A percentile compares a stretch with the other conserved stretches of the same genome.
phyloP scores from a whole-genome alignment of 352 stramenopile genomes.

The Globisporangium orthogonon region DNA sequence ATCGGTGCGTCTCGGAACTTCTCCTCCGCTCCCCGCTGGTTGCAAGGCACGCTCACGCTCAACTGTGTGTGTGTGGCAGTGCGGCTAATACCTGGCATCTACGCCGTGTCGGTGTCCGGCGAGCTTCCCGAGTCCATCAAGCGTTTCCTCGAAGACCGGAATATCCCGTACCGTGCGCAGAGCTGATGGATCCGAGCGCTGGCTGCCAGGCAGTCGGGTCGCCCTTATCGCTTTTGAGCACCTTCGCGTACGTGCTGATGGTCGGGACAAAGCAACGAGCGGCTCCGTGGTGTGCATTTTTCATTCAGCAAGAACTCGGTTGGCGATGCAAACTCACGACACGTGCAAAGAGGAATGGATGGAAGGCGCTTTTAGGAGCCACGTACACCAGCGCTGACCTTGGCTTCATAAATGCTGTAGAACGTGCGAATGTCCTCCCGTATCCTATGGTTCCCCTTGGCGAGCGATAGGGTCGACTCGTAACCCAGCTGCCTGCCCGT shows the following conservation, averaged over 20 bases:
- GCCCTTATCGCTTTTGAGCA: neutral
- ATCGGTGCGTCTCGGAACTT: constrained; percentile 38
- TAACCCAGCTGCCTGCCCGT: no score
- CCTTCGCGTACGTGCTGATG: neutral
- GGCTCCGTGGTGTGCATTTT: neutral
- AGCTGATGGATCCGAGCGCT: constrained; percentile 17
- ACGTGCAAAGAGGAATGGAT: no score
- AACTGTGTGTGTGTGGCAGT: constrained; percentile 24
- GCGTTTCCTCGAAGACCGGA: constrained; percentile 81
- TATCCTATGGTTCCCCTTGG: no score
- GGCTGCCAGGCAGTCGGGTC: constrained; percentile 1
- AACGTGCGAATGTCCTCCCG: no score
- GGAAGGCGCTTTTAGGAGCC: no score
- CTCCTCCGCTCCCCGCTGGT: neutral
- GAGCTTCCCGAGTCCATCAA: constrained; percentile 86
- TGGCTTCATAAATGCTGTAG: no score
- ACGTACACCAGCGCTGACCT: no score
- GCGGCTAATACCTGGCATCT: constrained; percentile 76
- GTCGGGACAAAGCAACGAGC: neutral
- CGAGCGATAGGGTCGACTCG: no score
- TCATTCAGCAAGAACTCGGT: neutral
- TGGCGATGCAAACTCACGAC: neutral
- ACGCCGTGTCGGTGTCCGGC: constrained; percentile 82
- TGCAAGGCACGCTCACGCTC: neutral
- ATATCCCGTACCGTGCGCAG: constrained; percentile 82